Base-by-base conservation (phyloP, 116 monocot species). In the Zostera marina region DNA sequence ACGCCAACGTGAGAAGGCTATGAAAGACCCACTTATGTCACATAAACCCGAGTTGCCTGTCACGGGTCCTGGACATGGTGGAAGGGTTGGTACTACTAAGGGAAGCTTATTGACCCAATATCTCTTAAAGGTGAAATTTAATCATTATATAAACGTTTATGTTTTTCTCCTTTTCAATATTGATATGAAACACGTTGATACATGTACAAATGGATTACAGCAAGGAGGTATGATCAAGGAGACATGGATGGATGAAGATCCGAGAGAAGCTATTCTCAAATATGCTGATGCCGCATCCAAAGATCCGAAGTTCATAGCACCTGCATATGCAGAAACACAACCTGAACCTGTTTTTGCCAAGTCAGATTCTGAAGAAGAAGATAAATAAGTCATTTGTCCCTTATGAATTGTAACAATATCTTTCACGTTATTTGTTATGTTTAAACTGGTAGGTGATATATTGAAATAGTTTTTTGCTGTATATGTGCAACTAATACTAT, bases 241-340 rank as follows among this genome's bases (percentile, higher is more conserved):
- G 68, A 96, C 85, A 2, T 88, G 94, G 89, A 96, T 96, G 89
- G 94, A 96, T 3, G 94, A 93, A 61, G 93, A 93, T 69, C 93
- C 93, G 43, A 84, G 94, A 64, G 94, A 96, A 47, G 94, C 94
- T 41, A 96, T 96, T 52, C 80, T 96, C 32, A 88, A 85, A 59
- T 85, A 82, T 69, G 89, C 94, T 26, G 94, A 96, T 64, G 76
- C 47, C 16, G 94, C 94, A 7, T 75, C 73, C 20, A 84, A 88
- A 70, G 89, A 96, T 23, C 94, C 89, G 12, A 85, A 74, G 61
- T 88, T 70, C 60, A 96, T 96, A 23, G 88, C 94, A 32, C 94
- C 89, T 53, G 88, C 94, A 58, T 96, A 96, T 66, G 81, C 80
- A 59, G 66, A 77, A 8, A 88, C 94, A 40, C 94, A 96, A 52